phyloP scores from a whole-genome alignment of 768 basidiomycete species.

The Calocera cornea region DNA sequence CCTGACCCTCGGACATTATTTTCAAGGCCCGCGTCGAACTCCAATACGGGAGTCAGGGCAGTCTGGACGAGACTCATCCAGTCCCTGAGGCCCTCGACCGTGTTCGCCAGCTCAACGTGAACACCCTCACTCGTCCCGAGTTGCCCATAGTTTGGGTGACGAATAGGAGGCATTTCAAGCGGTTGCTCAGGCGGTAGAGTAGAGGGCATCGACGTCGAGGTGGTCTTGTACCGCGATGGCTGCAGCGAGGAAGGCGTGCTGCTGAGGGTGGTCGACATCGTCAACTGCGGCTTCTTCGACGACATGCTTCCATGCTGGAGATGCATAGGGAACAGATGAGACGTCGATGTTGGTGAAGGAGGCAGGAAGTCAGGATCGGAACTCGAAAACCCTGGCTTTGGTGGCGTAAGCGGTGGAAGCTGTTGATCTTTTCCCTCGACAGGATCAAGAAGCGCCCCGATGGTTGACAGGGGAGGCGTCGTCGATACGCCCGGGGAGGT shows the following conservation, averaged over 20 bases:
- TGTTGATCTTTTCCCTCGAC: background rate
- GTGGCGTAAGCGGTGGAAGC: background rate
- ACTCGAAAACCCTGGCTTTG: background rate
- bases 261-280: conserved; percentile 5
- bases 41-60: conserved; percentile 56
- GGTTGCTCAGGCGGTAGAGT: conserved; percentile 12
- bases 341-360: background rate
- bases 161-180: conserved; percentile 28
- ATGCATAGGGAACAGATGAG: conserved; percentile 9
- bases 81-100: conserved; percentile 57
- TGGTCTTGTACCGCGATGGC: conserved; percentile 13
- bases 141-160: conserved; percentile 54
- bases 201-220: conserved; percentile 20
- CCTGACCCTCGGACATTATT: too few species aligned
- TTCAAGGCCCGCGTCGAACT: conserved; percentile 15
- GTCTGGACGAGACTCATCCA: conserved; percentile 65
- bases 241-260: background rate
- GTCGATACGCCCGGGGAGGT: background rate
- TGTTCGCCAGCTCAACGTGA: conserved; percentile 54
- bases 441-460: background rate
- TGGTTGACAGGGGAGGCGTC: background rate
- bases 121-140: conserved; percentile 43
- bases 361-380: background rate
- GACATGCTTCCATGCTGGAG: background rate
- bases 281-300: background rate